Percentiles rank a stretch among this genome's conserved stretches.
These are phyloP conservation scores for Neonectria ditissima DNA, from an alignment of 2,329 filamentous ascomycete genomes.

Conservation along the genomic window DNA sequence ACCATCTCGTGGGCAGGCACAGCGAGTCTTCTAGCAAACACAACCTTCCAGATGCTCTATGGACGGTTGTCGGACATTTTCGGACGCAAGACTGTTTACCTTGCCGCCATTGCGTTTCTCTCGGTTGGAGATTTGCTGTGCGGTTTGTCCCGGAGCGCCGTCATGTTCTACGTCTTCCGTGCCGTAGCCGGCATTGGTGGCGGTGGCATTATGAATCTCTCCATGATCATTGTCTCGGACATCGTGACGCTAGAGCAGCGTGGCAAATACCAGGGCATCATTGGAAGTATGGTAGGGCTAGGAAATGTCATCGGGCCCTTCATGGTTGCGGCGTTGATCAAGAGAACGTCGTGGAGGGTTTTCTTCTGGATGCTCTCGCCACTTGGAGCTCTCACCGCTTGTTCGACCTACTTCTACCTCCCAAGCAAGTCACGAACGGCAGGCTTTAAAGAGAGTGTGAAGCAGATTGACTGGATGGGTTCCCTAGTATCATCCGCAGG, in stretches of 20 bases:
- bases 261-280: slow-evolving; percentile 65
- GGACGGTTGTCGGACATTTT: slow-evolving; percentile 72
- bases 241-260: slow-evolving; percentile 69
- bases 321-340: slow-evolving; percentile 54
- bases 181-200: slow-evolving; percentile 71
- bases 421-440: slow-evolving; percentile 64
- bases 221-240: slow-evolving; percentile 73
- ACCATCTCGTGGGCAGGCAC: slow-evolving; percentile 69
- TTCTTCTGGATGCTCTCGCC: slow-evolving; percentile 64
- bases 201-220: slow-evolving; percentile 69
- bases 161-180: slow-evolving; percentile 71
- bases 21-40: slow-evolving; percentile 66
- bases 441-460: slow-evolving; percentile 59
- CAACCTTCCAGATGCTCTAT: slow-evolving; percentile 74
- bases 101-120: slow-evolving; percentile 65
- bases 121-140: slow-evolving; percentile 69
- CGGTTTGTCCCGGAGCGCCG: slow-evolving; percentile 65
- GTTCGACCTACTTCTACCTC: slow-evolving; percentile 60
- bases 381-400: slow-evolving; percentile 58
- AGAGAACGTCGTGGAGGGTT: slow-evolving; percentile 55
- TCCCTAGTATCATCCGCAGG: slow-evolving; percentile 65
- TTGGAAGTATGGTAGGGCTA: slow-evolving; percentile 54
- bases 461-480: slow-evolving; percentile 70
- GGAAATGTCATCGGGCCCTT: slow-evolving; percentile 59
- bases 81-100: slow-evolving; percentile 68